A percentile compares a stretch with the other conserved stretches of the same genome.
Evolutionary conservation across 2,329 filamentous ascomycete genomes (phyloP).

Genomic region (Setomelanomma holmii): DNA sequence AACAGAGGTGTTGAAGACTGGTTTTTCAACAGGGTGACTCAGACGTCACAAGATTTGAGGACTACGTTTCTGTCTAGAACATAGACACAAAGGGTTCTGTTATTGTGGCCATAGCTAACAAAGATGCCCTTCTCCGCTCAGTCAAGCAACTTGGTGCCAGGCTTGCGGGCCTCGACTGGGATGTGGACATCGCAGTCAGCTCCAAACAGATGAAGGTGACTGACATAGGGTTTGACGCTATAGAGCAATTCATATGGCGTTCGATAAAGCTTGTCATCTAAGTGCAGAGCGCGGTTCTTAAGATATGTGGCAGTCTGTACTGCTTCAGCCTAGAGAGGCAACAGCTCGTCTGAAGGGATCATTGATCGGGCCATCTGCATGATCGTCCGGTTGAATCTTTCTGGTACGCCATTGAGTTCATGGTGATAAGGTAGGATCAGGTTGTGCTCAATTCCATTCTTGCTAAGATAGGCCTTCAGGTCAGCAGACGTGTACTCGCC

Average conservation of each 20-base stretch:
- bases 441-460: slow-evolving; percentile 3
- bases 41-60: slow-evolving; percentile 2
- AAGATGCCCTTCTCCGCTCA: slow-evolving; percentile 5
- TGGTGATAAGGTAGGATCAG: slow-evolving; percentile 6
- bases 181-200: slow-evolving; percentile 3
- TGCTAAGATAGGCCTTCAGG: neutral
- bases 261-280: slow-evolving; percentile 1
- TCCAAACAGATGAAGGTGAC: slow-evolving; percentile 6
- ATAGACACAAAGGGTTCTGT: slow-evolving; percentile 3
- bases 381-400: slow-evolving; percentile 7
- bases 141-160: slow-evolving; percentile 4
- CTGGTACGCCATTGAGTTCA: slow-evolving; percentile 8
- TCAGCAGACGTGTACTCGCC: slow-evolving; percentile 4
- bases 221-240: slow-evolving; percentile 1
- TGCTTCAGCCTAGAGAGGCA: slow-evolving; percentile 6
- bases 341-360: neutral
- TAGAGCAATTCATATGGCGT: slow-evolving; percentile 12
- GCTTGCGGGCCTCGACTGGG: neutral
- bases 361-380: slow-evolving; percentile 4
- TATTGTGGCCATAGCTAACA: slow-evolving; percentile 5
- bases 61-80: neutral
- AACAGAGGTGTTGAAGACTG: neutral
- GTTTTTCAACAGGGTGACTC: neutral
- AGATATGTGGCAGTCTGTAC: slow-evolving; percentile 11
- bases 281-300: slow-evolving; percentile 9